Conservation (phyloP, 257 asterid species). For the Echites panduratus region DNA sequence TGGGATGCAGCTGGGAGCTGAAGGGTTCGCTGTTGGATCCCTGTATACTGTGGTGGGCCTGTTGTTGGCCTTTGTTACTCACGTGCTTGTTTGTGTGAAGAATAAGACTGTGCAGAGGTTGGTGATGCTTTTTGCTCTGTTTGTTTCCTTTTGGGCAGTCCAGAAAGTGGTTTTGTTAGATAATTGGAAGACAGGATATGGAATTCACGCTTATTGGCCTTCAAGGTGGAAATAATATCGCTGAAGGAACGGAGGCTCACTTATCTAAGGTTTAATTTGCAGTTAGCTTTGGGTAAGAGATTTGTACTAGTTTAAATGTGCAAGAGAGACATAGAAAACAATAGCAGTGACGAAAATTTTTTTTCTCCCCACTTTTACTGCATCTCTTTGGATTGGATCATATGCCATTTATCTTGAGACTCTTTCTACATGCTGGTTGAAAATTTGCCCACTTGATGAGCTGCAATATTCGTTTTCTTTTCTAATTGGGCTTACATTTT, state of each 20-base stretch:
- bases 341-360: not conserved
- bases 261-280: not conserved
- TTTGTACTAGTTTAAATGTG: conserved; percentile 14
- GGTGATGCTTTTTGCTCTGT: conserved; percentile 36
- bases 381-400: conserved; percentile 5
- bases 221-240: conserved; percentile 60
- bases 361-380: not conserved
- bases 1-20: conserved; percentile 95
- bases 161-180: conserved; percentile 71
- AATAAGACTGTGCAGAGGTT: conserved; percentile 46
- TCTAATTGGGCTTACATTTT: not conserved
- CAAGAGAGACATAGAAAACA: not conserved
- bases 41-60: conserved; percentile 79
- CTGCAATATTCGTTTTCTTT: not conserved
- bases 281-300: conserved; percentile 29
- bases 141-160: conserved; percentile 60
- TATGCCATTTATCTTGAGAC: conserved; percentile 1
- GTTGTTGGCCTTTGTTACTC: conserved; percentile 62
- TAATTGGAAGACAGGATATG: conserved; percentile 96
- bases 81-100: conserved; percentile 47
- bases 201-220: conserved; percentile 83
- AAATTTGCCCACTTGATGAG: not conserved
- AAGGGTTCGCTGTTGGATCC: conserved; percentile 78
- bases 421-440: conserved; percentile 11
- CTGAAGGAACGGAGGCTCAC: not conserved